Percentiles rank a stretch among this genome's conserved stretches.
Evolutionary conservation across 2,329 filamentous ascomycete genomes (phyloP).

Genomic region (Seiridium unicorne): DNA sequence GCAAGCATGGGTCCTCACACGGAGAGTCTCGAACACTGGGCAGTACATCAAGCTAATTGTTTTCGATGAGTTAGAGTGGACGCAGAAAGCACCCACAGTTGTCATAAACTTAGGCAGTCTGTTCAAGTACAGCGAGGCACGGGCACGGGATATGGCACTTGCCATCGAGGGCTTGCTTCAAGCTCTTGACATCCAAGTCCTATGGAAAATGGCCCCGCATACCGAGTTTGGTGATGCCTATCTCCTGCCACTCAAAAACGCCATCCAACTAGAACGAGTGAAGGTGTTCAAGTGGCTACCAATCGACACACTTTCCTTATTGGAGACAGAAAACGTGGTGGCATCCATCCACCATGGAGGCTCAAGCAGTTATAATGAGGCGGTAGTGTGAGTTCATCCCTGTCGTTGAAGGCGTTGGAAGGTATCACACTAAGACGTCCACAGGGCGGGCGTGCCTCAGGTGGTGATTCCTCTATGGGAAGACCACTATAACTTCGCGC

Average conservation of each 20-base stretch:
- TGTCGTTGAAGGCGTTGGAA: no score
- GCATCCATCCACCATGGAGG: conserved; percentile 11
- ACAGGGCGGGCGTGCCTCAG: conserved; percentile 9
- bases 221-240: background rate
- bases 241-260: background rate
- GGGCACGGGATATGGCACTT: conserved; percentile 23
- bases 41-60: no score
- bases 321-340: conserved; percentile 5
- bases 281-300: conserved; percentile 1
- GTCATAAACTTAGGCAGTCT: conserved; percentile 24
- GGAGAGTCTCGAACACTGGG: no score
- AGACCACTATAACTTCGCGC: conserved; percentile 11
- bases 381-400: background rate
- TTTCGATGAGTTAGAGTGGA: conserved; percentile 11
- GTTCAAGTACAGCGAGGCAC: conserved; percentile 16
- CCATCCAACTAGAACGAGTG: background rate
- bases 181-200: conserved; percentile 20
- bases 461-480: conserved; percentile 8
- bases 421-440: background rate
- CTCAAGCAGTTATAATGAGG: conserved; percentile 10
- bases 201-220: conserved; percentile 27
- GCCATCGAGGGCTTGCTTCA: conserved; percentile 14
- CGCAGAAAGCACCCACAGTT: conserved; percentile 18
- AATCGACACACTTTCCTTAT: background rate
- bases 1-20: no score